Evolutionary conservation across 1,284 basidiomycete species (phyloP).

Genomic region (Fomitopsis pinicola): DNA sequence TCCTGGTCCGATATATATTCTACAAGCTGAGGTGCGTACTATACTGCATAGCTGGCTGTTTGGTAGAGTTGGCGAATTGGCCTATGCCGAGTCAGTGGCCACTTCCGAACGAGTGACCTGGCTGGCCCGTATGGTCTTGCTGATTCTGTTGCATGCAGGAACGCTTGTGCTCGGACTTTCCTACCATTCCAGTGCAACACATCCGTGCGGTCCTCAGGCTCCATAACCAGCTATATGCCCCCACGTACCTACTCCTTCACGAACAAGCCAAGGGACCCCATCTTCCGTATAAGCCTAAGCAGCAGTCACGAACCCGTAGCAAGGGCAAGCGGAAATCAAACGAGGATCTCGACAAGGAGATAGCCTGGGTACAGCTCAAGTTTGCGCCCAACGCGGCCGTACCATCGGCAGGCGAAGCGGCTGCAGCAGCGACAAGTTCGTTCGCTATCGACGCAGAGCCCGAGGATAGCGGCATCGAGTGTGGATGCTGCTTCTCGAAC

Average conservation of each 20-base stretch:
- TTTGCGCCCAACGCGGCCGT: slow-evolving; percentile 30
- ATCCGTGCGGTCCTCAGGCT: slow-evolving; percentile 37
- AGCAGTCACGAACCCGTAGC: slow-evolving; percentile 30
- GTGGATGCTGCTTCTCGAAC: slow-evolving; percentile 76
- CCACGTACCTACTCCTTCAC: slow-evolving; percentile 45
- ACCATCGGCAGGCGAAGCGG: slow-evolving; percentile 28
- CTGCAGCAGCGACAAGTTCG: slow-evolving; percentile 29
- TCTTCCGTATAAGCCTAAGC: slow-evolving; percentile 40
- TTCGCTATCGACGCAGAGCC: neutral
- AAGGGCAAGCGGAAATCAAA: slow-evolving; percentile 27
- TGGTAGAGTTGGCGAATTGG: neutral
- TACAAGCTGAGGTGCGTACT: slow-evolving; percentile 45
- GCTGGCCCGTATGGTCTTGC: neutral
- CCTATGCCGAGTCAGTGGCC: too few relatives aligned
- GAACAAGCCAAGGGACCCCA: slow-evolving; percentile 29
- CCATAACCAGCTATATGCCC: slow-evolving; percentile 51
- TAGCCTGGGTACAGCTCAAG: slow-evolving; percentile 38
- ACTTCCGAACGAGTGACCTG: too few relatives aligned
- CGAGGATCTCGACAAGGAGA: slow-evolving; percentile 36
- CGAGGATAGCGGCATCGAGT: slow-evolving; percentile 61
- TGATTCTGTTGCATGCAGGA: slow-evolving; percentile 28
- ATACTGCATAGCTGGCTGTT: neutral
- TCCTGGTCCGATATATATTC: slow-evolving; percentile 41
- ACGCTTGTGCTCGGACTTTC: slow-evolving; percentile 53
- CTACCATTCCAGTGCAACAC: slow-evolving; percentile 48